These are phyloP conservation scores for Calonectria honghensis DNA, from an alignment of 2,329 filamentous ascomycete species.

Conservation along the genomic window DNA sequence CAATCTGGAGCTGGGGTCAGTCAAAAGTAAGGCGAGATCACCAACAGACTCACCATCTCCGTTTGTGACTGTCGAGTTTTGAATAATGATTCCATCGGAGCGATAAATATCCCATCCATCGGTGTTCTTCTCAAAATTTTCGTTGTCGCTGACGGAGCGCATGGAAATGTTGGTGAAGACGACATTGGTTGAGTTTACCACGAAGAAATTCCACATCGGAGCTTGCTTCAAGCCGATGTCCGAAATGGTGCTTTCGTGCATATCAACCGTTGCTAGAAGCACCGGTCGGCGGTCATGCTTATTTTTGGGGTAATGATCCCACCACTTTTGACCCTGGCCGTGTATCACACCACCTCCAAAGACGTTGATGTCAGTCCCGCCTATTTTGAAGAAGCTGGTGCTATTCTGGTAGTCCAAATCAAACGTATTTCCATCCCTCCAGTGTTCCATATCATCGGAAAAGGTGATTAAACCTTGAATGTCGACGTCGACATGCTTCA, in stretches of 20 bases:
- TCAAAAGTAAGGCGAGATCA: neutral
- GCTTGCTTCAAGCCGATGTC: slow-evolving; percentile 40
- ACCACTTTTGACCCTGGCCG: slow-evolving; percentile 80
- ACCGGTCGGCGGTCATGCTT: slow-evolving; percentile 42
- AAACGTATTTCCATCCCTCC: slow-evolving; percentile 14
- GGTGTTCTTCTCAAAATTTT: slow-evolving; percentile 58
- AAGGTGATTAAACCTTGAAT: slow-evolving; percentile 13
- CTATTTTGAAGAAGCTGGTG: slow-evolving; percentile 40
- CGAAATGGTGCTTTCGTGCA: slow-evolving; percentile 32
- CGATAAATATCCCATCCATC: slow-evolving; percentile 77
- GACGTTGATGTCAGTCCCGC: slow-evolving; percentile 70
- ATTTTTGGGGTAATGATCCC: slow-evolving; percentile 72
- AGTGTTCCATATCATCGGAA: slow-evolving; percentile 3
- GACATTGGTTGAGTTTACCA: slow-evolving; percentile 78
- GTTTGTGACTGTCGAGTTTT: slow-evolving; percentile 79
- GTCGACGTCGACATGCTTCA: slow-evolving; percentile 12
- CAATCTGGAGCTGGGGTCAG: slow-evolving; percentile 66
- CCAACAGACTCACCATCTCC: slow-evolving; percentile 66
- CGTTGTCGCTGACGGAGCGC: slow-evolving; percentile 69
- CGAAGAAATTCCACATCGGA: slow-evolving; percentile 66
- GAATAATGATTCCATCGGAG: slow-evolving; percentile 76
- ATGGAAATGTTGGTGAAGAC: slow-evolving; percentile 78
- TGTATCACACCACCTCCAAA: slow-evolving; percentile 75
- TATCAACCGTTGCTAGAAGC: slow-evolving; percentile 30
- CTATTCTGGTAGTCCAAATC: slow-evolving; percentile 21